Base-by-base conservation (phyloP, 2,329 filamentous ascomycete genomes). In the Phaeoacremonium minimum region DNA sequence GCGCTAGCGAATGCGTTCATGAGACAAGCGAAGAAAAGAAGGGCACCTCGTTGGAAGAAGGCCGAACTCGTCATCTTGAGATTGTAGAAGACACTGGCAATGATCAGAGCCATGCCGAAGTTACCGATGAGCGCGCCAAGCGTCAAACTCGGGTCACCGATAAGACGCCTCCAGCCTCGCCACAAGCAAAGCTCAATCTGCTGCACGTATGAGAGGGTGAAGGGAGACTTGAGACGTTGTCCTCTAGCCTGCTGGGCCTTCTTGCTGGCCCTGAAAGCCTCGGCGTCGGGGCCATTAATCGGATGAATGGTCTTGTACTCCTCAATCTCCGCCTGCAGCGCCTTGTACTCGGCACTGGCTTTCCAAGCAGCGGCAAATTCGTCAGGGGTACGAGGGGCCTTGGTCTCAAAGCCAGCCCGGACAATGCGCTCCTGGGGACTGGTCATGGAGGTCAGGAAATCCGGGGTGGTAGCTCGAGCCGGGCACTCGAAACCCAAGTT, bases 21-120 rank as follows among this genome's bases (percentile, higher is more conserved):
- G 42, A 95, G 69, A 52, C 89, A 81, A 47, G 87, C 86, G 55
- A 95, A 93, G 76, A 95, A 95, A 35, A 95, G 69, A 16, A 95
- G 71, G 30, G 85, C 82, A 46, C 85, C 86, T 43, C 88, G 80
- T 50, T 78, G 75, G 66, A 82, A 94, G 69, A 95, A 94, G 51
- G 82, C 87, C 14, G 60, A 53, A 1, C 86, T 84, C n/a, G 67
- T 71, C 1, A 69, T 52, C 18, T 74, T 57, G 26, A 94, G 63
- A 56, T 94, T 84, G 69, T 77, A 95, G 63, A 93, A 95, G 47
- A 95, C 82, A 45, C 81, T 84, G 35, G 83, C 64, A 42, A 95
- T 78, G 53, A 95, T 84, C 44, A 95, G 69, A 38, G 85, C 73
- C 77, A 91, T 85, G 47, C 77, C 63, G 32, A 81, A 75, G 60